Percentiles rank a stretch among this genome's conserved stretches.
phyloP scores from a whole-genome alignment of 78 protist species.

The Thecamonas trahens region DNA sequence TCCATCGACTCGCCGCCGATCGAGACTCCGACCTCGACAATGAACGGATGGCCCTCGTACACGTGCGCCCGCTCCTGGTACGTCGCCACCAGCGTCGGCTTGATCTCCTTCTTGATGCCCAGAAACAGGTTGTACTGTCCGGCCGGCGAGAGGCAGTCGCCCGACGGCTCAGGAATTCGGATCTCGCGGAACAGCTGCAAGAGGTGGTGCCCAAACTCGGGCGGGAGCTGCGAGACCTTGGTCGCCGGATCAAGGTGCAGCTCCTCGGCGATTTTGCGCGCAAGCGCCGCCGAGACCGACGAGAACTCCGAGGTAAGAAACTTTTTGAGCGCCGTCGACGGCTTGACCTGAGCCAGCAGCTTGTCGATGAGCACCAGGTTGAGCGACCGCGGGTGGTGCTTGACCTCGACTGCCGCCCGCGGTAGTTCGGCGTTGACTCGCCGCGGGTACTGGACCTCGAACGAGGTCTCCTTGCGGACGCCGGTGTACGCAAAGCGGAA shows the following conservation, averaged over 20 bases:
- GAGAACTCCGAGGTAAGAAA: no score
- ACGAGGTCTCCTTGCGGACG: constrained; percentile 1
- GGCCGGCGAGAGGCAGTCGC: constrained; percentile 42
- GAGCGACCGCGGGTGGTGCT: constrained; percentile 41
- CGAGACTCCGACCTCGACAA: constrained; percentile 47
- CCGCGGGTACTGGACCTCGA: constrained; percentile 25
- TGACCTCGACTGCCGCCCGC: constrained; percentile 22
- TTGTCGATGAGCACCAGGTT: constrained; percentile 4
- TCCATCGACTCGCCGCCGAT: constrained; percentile 21
- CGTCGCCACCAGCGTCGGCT: constrained; percentile 52
- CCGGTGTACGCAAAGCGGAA: constrained; percentile 5
- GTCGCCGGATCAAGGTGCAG: no score
- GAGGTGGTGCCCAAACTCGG: no score
- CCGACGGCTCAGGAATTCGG: no score
- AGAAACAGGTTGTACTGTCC: constrained; percentile 54
- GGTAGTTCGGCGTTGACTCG: constrained; percentile 47
- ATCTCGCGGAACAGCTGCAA: no score
- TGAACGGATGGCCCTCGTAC: constrained; percentile 50
- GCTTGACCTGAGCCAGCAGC: no score
- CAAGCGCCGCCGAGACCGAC: no score
- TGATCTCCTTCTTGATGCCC: constrained; percentile 55
- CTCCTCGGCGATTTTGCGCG: no score
- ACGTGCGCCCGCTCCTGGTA: constrained; percentile 15
- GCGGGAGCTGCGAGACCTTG: no score
- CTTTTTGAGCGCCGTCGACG: no score